Percentiles rank a stretch among this genome's conserved stretches.
Evolutionary conservation across 116 monocot species (phyloP).

Genomic region (Zostera marina): DNA sequence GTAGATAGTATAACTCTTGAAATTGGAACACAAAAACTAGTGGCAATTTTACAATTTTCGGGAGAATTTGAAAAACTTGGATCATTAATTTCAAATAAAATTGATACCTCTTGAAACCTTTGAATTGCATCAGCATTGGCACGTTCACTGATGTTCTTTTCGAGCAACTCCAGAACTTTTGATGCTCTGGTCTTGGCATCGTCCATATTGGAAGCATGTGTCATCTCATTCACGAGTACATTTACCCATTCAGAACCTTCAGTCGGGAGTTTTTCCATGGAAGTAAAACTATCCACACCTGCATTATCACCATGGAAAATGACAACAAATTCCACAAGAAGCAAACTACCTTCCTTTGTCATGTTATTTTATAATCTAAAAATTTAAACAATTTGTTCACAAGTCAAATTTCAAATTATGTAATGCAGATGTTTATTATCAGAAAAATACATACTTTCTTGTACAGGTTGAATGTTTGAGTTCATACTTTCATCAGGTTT

Average conservation of each 20-base stretch:
- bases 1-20: too few species aligned
- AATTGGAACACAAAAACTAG: too few species aligned
- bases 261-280: slow-evolving; percentile 12
- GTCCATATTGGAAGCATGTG: slow-evolving; percentile 32
- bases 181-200: slow-evolving; percentile 36
- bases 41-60: not conserved
- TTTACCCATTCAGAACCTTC: slow-evolving; percentile 72
- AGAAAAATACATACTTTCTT: slow-evolving; percentile 3
- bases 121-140: slow-evolving; percentile 18
- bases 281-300: slow-evolving; percentile 6
- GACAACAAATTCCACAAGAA: not conserved
- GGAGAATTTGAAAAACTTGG: not conserved
- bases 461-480: not conserved
- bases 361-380: not conserved
- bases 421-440: not conserved
- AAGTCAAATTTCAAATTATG: not conserved
- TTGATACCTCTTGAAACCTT: slow-evolving; percentile 35
- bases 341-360: not conserved
- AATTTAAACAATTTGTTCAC: not conserved
- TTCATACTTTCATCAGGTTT: not conserved
- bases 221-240: slow-evolving; percentile 64
- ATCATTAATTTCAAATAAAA: not conserved
- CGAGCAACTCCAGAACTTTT: slow-evolving; percentile 38
- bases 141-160: slow-evolving; percentile 33
- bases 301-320: slow-evolving; percentile 12